phyloP scores from a whole-genome alignment of 164 flowering plant species.

The Tetrastigma voinierianum region DNA sequence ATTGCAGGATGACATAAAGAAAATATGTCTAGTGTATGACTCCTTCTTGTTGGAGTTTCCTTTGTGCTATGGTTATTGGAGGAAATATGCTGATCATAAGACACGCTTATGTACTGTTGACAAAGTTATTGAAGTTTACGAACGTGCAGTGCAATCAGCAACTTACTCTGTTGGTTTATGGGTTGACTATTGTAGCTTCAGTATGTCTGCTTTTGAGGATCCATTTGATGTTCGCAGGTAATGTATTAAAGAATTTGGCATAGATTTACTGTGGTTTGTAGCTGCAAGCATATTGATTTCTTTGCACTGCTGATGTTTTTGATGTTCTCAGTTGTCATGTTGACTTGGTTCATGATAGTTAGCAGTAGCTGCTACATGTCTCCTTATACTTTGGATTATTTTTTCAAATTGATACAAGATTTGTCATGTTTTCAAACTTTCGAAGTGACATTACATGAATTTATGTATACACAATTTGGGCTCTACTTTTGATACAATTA shows the following conservation, averaged over 20 bases:
- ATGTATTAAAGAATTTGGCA: neutral
- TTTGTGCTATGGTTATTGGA: slow-evolving; percentile 92
- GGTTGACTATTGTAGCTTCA: slow-evolving; percentile 75
- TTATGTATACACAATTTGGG: too few relatives aligned
- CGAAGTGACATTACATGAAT: too few relatives aligned
- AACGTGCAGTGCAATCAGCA: slow-evolving; percentile 63
- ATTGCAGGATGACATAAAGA: slow-evolving; percentile 67
- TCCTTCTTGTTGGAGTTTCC: slow-evolving; percentile 78
- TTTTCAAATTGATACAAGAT: too few relatives aligned
- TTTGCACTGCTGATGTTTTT: neutral
- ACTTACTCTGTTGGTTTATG: slow-evolving; percentile 74
- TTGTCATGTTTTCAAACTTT: too few relatives aligned
- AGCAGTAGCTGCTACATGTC: too few relatives aligned
- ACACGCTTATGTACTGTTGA: slow-evolving; percentile 46
- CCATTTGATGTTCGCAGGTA: slow-evolving; percentile 83
- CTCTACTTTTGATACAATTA: too few relatives aligned
- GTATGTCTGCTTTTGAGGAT: slow-evolving; percentile 53
- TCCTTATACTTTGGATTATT: too few relatives aligned
- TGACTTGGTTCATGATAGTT: too few relatives aligned
- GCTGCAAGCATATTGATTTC: neutral
- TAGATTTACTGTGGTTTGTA: slow-evolving; percentile 2
- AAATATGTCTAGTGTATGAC: slow-evolving; percentile 60
- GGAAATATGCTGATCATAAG: slow-evolving; percentile 78
- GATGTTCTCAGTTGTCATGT: neutral
- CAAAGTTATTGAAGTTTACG: slow-evolving; percentile 70